Percentiles rank a stretch among this genome's conserved stretches.
These are phyloP conservation scores for Ustilago curta DNA, from an alignment of 1,284 basidiomycete genomes.

Conservation along the genomic window DNA sequence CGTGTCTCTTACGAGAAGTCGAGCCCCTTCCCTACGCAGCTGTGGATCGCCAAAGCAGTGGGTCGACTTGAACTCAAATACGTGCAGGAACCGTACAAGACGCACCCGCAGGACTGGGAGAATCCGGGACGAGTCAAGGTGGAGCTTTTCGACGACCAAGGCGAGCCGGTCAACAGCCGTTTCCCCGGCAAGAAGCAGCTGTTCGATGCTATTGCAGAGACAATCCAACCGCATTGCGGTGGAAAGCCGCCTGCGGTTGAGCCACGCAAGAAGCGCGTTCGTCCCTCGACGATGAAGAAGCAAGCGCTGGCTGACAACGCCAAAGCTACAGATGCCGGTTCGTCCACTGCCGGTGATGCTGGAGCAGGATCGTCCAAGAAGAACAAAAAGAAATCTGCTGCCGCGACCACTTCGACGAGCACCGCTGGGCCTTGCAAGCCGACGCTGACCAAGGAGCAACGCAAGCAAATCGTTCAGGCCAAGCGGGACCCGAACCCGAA, in stretches of 20 bases:
- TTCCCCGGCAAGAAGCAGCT: constrained; percentile 82
- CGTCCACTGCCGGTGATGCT: constrained; percentile 17
- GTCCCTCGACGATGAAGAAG: constrained; percentile 43
- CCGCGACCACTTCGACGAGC: constrained; percentile 8
- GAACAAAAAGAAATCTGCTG: constrained; percentile 36
- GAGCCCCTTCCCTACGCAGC: constrained; percentile 93
- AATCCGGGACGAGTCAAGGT: constrained; percentile 85
- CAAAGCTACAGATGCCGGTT: constrained; percentile 24
- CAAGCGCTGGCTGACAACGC: constrained; percentile 47
- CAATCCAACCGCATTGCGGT: constrained; percentile 56
- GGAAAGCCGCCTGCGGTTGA: constrained; percentile 59
- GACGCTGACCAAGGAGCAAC: constrained; percentile 34
- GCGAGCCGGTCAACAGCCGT: constrained; percentile 77
- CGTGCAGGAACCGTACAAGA: constrained; percentile 84
- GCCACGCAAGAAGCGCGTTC: constrained; percentile 41
- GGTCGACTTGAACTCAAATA: constrained; percentile 80
- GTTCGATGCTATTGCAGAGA: constrained; percentile 62
- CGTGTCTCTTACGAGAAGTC: constrained; percentile 82
- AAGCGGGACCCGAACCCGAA: constrained; percentile 50
- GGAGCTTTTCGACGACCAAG: constrained; percentile 83
- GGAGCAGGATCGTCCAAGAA: constrained; percentile 25
- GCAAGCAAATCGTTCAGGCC: constrained; percentile 28
- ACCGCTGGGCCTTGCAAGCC: constrained; percentile 31
- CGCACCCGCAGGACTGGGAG: constrained; percentile 94
- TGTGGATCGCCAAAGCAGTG: constrained; percentile 88